These are phyloP conservation scores for Pleurotus djamor DNA, from an alignment of 768 basidiomycete genomes.

Conservation along the genomic window DNA sequence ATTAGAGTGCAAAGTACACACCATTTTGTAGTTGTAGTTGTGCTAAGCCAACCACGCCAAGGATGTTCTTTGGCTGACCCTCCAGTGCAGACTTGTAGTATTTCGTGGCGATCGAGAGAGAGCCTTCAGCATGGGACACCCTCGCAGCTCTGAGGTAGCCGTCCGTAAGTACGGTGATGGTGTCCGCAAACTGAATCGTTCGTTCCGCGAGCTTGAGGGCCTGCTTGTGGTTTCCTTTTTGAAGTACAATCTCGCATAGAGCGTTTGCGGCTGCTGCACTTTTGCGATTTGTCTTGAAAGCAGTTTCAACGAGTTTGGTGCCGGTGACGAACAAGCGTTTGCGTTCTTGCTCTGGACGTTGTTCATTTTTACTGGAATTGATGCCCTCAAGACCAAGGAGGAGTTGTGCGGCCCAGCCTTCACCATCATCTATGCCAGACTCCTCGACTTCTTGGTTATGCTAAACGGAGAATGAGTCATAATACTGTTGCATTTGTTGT, in stretches of 20 bases:
- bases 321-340: constrained; percentile 59
- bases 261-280: constrained; percentile 85
- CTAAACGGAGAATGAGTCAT: constrained; percentile 2
- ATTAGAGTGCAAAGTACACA: constrained; percentile 21
- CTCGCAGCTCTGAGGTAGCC: constrained; percentile 84
- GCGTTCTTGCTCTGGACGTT: constrained; percentile 62
- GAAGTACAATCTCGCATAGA: constrained; percentile 75
- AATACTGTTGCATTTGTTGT: too few relatives aligned
- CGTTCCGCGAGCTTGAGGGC: constrained; percentile 93
- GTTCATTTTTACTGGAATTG: constrained; percentile 78
- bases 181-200: constrained; percentile 92
- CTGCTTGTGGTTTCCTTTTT: constrained; percentile 65
- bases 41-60: constrained; percentile 83
- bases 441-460: constrained; percentile 35
- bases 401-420: constrained; percentile 74
- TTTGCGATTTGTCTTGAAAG: constrained; percentile 78
- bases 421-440: constrained; percentile 41
- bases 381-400: constrained; percentile 85
- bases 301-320: constrained; percentile 68
- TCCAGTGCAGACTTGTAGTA: constrained; percentile 69
- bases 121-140: constrained; percentile 72
- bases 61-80: constrained; percentile 69
- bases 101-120: constrained; percentile 58
- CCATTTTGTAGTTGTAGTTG: constrained; percentile 86
- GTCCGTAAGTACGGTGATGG: constrained; percentile 79